Base-by-base conservation (phyloP, 2,329 filamentous ascomycete species). In the Sphaerostilbella broomeana region DNA sequence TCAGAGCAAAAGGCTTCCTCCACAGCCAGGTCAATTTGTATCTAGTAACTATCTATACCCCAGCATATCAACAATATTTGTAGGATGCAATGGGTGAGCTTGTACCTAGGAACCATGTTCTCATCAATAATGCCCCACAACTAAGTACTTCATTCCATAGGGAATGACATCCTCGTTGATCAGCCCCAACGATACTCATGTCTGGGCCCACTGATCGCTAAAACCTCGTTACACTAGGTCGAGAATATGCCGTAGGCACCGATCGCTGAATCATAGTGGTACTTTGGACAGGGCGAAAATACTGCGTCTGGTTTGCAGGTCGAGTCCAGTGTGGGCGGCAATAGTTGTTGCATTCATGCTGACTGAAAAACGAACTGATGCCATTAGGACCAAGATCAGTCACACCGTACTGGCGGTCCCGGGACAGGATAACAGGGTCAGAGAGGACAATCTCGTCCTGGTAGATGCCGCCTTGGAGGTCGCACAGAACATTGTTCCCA, bases 401-500 rank as follows among this genome's bases (percentile, higher is more conserved):
- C 16, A 60, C 55, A 15, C 63, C 63, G 32, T 60, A 66, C 7
- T 61, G 49, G n/a, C 53, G 47, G 4, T 34, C 50, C 6, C 49
- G 57, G 1, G 65, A 67, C 33, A 68, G 44, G 40, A 68, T 64
- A 38, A 63, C 64, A 0, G 63, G 64, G 47, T 68, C 63, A 0
- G 64, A 60, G 24, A 68, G 56, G 28, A 65, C 51, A 30, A 59
- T 47, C 32, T 56, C 53, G 9, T 52, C 24, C 28, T 47, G 50
- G 50, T 67, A 66, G 19, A 60, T 46, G 28, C 64, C 64, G 19
- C 65, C 66, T 43, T 68, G 62, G 2, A 68, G 52, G 44, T 68
- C 65, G 46, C 62, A 68, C 2, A 68, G 49, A 5, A 68, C 53
- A 40, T 57, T 51, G 22, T 57, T 48, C 5, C 65, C 63, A 16